Evolutionary conservation across 2,329 filamentous ascomycete species (phyloP).

Genomic region (Aspergillus sp.): DNA sequence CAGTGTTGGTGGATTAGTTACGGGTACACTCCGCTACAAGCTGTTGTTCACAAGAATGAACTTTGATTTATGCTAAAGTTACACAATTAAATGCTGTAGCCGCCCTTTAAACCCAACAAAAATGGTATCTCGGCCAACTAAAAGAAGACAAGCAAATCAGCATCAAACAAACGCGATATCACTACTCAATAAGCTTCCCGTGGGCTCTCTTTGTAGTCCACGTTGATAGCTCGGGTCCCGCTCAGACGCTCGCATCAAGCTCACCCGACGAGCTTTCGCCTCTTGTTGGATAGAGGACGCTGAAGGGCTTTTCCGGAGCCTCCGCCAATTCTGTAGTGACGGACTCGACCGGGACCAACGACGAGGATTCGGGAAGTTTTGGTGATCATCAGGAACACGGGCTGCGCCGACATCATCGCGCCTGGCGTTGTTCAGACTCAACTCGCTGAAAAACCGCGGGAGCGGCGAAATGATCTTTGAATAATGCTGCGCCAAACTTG

Average conservation of each 20-base stretch:
- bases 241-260: constrained; percentile 21
- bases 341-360: constrained; percentile 24
- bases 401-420: constrained; percentile 23
- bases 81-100: constrained; percentile 2
- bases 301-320: constrained; percentile 20
- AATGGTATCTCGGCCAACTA: constrained; percentile 5
- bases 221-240: constrained; percentile 18
- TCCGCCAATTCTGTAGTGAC: constrained; percentile 11
- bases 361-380: constrained; percentile 16
- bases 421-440: constrained; percentile 29
- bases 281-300: constrained; percentile 17
- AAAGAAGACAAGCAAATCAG: neutral
- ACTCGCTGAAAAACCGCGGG: constrained; percentile 38
- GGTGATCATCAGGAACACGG: constrained; percentile 18
- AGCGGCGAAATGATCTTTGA: constrained; percentile 37
- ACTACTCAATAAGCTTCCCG: constrained; percentile 28
- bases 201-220: constrained; percentile 19
- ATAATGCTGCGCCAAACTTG: constrained; percentile 40
- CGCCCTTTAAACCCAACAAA: neutral
- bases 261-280: constrained; percentile 20
- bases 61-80: neutral
- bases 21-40: neutral
- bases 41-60: neutral
- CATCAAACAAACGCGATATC: constrained; percentile 33
- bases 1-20: neutral